Evolutionary conservation across 805 yeast species (phyloP).

Genomic region (Kluyveromyces lactis): DNA sequence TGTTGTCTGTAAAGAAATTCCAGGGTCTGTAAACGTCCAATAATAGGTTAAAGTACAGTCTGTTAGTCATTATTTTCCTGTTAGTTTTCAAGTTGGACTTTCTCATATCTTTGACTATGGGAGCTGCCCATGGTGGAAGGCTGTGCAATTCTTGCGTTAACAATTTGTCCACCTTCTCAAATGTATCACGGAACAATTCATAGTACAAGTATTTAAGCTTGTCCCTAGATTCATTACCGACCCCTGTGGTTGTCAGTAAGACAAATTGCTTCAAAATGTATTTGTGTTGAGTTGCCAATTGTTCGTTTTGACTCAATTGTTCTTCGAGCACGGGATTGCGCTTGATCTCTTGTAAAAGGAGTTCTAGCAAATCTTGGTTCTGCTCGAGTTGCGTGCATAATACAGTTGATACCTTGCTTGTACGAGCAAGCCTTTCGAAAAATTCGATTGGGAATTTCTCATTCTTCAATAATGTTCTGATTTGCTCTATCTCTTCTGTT

Average conservation of each 20-base stretch:
- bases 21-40: slow-evolving; percentile 3
- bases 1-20: slow-evolving; percentile 1
- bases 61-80: slow-evolving; percentile 1
- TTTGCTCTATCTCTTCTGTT: background rate
- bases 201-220: background rate
- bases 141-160: background rate
- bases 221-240: no score
- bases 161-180: background rate
- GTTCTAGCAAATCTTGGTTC: background rate
- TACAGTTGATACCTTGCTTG: background rate
- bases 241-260: background rate
- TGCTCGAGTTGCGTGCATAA: background rate
- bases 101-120: background rate
- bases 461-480: background rate
- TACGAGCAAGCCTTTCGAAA: background rate
- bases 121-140: background rate
- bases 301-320: background rate
- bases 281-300: background rate
- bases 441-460: background rate
- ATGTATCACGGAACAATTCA: background rate
- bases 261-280: background rate
- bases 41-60: slow-evolving; percentile 2
- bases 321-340: background rate
- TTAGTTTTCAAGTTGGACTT: background rate
- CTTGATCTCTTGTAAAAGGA: background rate